Base-by-base conservation (phyloP, 1,284 basidiomycete species). In the Ceratobasidium sp. region DNA sequence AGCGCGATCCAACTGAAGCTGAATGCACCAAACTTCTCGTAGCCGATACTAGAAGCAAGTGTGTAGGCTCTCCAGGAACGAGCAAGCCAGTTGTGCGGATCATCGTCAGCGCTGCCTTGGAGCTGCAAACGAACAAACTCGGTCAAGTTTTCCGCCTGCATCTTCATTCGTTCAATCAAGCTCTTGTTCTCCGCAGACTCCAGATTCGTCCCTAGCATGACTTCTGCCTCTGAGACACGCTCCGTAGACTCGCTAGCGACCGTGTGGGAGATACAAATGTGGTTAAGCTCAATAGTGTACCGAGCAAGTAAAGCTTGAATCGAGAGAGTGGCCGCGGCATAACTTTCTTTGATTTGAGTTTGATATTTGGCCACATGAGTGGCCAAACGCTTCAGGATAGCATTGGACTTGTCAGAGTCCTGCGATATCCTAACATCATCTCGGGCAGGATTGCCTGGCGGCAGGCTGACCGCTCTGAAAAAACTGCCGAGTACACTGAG, bases 391-490 rank as follows among this genome's bases (percentile, higher is more conserved):
- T 52, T 61, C 44, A 48, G 26, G 33, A 74, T 64, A 6, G 42
- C 26, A 50, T 46, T 74, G 15, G 70, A 33, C 33, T 33, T 33
- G 33, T 33, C 33, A 1, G 33, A 48, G n/a, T 48, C 42, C 17
- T 66, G 20, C 9, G 64, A 59, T 4, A 48, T n/a, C 6, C 48
- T 26, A 15, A 38, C 20, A 20, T 64, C 59, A 3, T 74, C 57
- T 42, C 70, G 70, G 7, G 70, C 70, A 17, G 70, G 70, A 44
- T 74, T 74, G 17, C 28, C 59, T 7, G 17, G 20, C 0, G 88
- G 89, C 17, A 91, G 84, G 13, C 89, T 85, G 77, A 92, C 89
- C 0, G 80, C 87, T 62, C 91, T 86, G 80, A 89, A 92, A 7
- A 92, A 85, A 69, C 83, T 84, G 7, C 91, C 91, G 65, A 92